These are phyloP conservation scores for Lactifluus echinatus DNA, from an alignment of 768 basidiomycete species.

Conservation along the genomic window DNA sequence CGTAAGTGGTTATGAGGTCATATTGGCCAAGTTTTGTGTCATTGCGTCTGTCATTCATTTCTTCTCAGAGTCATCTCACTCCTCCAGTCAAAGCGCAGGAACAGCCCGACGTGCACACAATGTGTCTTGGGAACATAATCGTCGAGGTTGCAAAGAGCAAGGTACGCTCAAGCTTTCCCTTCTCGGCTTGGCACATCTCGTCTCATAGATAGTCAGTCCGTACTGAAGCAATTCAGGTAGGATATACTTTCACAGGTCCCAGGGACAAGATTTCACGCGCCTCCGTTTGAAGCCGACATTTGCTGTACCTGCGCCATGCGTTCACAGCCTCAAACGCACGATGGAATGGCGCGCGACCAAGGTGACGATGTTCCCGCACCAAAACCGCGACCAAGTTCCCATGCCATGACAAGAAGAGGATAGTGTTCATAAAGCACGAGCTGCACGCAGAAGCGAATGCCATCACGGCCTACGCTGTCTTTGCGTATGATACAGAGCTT, in stretches of 20 bases:
- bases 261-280: conserved; percentile 77
- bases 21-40: no score
- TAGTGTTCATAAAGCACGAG: conserved; percentile 90
- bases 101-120: conserved; percentile 69
- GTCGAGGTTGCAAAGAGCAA: conserved; percentile 67
- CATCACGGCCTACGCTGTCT: conserved; percentile 86
- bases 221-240: conserved; percentile 65
- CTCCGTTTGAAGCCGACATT: conserved; percentile 85
- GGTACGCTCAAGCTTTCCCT: conserved; percentile 39
- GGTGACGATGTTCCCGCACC: conserved; percentile 30
- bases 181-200: background rate
- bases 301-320: conserved; percentile 27
- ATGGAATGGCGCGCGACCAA: conserved; percentile 44
- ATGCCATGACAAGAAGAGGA: conserved; percentile 87
- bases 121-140: conserved; percentile 88
- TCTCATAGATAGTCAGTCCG: conserved; percentile 37
- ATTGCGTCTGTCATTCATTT: no score
- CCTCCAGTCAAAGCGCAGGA: conserved; percentile 66
- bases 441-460: conserved; percentile 70
- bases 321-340: conserved; percentile 50
- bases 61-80: no score
- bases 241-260: conserved; percentile 70
- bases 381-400: conserved; percentile 48
- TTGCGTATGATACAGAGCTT: conserved; percentile 63
- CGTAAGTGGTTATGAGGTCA: no score